These are phyloP conservation scores for Xylariaceae sp. DNA, from an alignment of 2,329 filamentous ascomycete genomes.

Conservation along the genomic window DNA sequence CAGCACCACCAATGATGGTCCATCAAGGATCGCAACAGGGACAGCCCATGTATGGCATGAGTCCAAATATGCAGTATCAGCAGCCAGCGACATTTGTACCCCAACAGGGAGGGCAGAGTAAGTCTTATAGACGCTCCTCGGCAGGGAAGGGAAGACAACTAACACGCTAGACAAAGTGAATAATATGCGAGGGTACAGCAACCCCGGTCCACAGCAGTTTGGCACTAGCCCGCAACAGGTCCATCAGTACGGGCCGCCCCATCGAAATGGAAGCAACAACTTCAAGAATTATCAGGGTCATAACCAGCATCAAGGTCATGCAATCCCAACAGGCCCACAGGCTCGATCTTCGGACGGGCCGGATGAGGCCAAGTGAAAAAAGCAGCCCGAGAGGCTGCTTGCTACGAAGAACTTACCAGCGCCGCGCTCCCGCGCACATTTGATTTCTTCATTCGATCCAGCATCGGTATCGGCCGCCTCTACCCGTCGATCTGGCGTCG, in stretches of 20 bases:
- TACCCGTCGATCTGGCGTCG: slow-evolving; percentile 21
- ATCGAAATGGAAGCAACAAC: slow-evolving; percentile 60
- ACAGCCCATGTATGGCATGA: slow-evolving; percentile 77
- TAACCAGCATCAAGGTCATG: slow-evolving; percentile 44
- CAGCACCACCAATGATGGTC: slow-evolving; percentile 85
- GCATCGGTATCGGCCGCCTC: slow-evolving; percentile 27
- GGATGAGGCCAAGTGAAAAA: slow-evolving; percentile 50
- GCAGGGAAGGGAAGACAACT: slow-evolving; percentile 31
- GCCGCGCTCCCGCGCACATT: slow-evolving; percentile 34
- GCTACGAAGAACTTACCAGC: slow-evolving; percentile 30
- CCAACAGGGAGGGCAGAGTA: slow-evolving; percentile 74
- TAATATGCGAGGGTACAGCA: slow-evolving; percentile 63
- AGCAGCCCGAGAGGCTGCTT: slow-evolving; percentile 20
- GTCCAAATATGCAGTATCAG: slow-evolving; percentile 72
- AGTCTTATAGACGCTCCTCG: slow-evolving; percentile 45
- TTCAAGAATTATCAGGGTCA: slow-evolving; percentile 53
- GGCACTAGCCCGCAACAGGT: slow-evolving; percentile 67
- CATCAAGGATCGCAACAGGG: slow-evolving; percentile 94
- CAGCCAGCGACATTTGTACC: slow-evolving; percentile 69
- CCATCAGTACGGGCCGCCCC: slow-evolving; percentile 63
- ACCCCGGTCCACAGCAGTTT: slow-evolving; percentile 62
- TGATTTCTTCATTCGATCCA: slow-evolving; percentile 33
- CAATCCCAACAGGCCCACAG: slow-evolving; percentile 39
- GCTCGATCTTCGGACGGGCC: slow-evolving; percentile 43
- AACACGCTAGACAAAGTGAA: slow-evolving; percentile 55